Evolutionary conservation across 2,329 filamentous ascomycete species (phyloP), one percentile per base, ranked within the genome.

Genomic region (Alternaria burnsii): DNA sequence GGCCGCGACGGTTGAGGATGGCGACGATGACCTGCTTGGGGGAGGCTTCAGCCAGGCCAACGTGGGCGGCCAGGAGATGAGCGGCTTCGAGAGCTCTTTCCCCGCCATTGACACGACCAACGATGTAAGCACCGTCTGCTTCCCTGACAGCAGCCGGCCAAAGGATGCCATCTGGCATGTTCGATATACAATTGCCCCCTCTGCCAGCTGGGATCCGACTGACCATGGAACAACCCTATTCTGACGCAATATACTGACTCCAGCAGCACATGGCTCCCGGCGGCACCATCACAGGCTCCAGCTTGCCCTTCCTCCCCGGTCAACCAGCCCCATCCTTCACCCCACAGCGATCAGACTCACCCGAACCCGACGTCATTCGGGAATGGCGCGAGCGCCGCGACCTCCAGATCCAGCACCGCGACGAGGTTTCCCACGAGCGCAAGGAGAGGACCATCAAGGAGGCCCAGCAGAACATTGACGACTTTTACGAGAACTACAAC

Each of bases 401-500:
- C 74, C 88, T 90, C 40, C 88, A 90, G 75, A 90, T 96, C 68
- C 85, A 90, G 71, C 93, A 94, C 80, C 92, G 94, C 73, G 90
- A 92, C 67, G 89, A 97, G 79, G 88, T 94, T 68, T 94, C 94
- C 55, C 88, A 89, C 42, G 85, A 88, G 67, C 92, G 94, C 82
- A 95, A 95, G 78, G 87, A 88, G 65, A 89, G 94, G 78, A 97
- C 93, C 2, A 83, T 97, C 76, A 89, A 92, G 78, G 93, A 95
- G 71, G 95, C 95, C 11, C 93, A 93, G 76, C 87, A 94, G 78
- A 95, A 96, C 79, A 97, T 99, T 67, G 95, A 99, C 78, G 95
- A 97, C 79, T 99, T 98, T 82, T 99, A 99, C 85, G 94, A 97
- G 77, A 97, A 97, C 82, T 99, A 99, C 85, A 98, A 98, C 84